A percentile compares a stretch with the other conserved stretches of the same genome.
These are phyloP conservation scores for Phytophthora hibernalis DNA, from an alignment of 352 stramenopile genomes.

Conservation along the genomic window DNA sequence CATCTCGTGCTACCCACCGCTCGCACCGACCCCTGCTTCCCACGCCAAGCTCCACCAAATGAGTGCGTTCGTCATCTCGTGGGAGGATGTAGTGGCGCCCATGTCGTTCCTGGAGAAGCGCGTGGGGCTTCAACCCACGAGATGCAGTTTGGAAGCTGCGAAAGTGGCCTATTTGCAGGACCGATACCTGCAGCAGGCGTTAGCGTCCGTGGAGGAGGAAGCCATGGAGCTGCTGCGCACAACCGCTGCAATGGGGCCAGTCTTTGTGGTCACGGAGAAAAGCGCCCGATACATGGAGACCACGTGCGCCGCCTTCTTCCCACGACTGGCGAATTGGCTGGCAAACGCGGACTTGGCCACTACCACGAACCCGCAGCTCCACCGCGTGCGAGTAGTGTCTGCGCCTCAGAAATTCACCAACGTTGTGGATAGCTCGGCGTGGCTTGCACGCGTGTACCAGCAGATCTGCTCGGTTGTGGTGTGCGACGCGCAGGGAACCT, in stretches of 20 bases:
- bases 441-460: slow-evolving; percentile 57
- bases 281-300: slow-evolving; percentile 56
- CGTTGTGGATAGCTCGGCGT: slow-evolving; percentile 41
- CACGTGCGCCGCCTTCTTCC: slow-evolving; percentile 58
- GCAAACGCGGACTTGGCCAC: slow-evolving; percentile 24
- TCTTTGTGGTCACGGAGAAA: slow-evolving; percentile 63
- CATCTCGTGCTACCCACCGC: slow-evolving; percentile 27
- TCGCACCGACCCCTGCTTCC: slow-evolving; percentile 4
- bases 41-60: background rate
- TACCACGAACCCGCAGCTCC: slow-evolving; percentile 2
- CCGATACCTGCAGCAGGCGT: slow-evolving; percentile 59
- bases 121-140: slow-evolving; percentile 49
- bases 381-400: slow-evolving; percentile 49
- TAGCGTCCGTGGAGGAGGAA: slow-evolving; percentile 63
- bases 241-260: slow-evolving; percentile 46
- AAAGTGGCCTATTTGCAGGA: slow-evolving; percentile 38
- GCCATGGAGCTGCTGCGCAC: slow-evolving; percentile 50
- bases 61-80: slow-evolving; percentile 54
- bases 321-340: slow-evolving; percentile 54
- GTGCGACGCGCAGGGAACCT: slow-evolving; percentile 27
- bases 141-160: slow-evolving; percentile 40
- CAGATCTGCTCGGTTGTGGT: slow-evolving; percentile 41
- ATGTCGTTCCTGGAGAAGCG: slow-evolving; percentile 50
- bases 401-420: slow-evolving; percentile 51
- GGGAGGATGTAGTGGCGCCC: slow-evolving; percentile 66